Conservation (phyloP, 225 moss, liverwort and hornwort species). For the Lunularia cruciata region DNA sequence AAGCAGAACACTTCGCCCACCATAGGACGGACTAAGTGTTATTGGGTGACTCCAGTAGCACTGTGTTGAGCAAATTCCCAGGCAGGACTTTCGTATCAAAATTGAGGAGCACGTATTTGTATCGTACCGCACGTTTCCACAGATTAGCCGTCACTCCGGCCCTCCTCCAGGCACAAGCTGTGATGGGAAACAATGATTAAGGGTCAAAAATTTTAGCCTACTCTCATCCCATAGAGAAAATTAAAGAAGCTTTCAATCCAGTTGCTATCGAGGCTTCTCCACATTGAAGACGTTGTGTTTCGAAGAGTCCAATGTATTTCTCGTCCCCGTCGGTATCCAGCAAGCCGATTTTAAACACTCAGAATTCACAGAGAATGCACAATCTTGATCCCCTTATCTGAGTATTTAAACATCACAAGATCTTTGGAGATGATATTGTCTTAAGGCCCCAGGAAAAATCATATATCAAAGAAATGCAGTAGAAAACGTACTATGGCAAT, state of each 20-base stretch:
- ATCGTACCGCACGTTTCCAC: not conserved
- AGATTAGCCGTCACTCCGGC: conserved; percentile 34
- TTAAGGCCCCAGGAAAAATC: not conserved
- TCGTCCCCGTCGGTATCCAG: no score
- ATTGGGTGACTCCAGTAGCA: not conserved
- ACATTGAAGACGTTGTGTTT: no score
- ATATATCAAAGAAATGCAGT: not conserved
- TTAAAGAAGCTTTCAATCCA: no score
- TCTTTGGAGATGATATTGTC: no score
- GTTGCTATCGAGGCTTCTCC: no score
- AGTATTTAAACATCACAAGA: not conserved
- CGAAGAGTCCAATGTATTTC: no score
- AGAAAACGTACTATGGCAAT: conserved; percentile 81
- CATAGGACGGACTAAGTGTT: not conserved
- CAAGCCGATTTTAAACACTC: no score
- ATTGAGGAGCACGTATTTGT: not conserved
- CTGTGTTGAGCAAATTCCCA: not conserved
- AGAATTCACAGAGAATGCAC: not conserved
- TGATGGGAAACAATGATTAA: not conserved
- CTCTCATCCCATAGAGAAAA: not conserved
- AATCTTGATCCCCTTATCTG: not conserved
- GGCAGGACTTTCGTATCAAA: conserved; percentile 1
- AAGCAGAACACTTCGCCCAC: not conserved
- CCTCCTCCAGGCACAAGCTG: conserved; percentile 59
- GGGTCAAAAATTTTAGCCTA: no score